phyloP scores from a whole-genome alignment of 305 asterid species.

The Rubia tinctorum region DNA sequence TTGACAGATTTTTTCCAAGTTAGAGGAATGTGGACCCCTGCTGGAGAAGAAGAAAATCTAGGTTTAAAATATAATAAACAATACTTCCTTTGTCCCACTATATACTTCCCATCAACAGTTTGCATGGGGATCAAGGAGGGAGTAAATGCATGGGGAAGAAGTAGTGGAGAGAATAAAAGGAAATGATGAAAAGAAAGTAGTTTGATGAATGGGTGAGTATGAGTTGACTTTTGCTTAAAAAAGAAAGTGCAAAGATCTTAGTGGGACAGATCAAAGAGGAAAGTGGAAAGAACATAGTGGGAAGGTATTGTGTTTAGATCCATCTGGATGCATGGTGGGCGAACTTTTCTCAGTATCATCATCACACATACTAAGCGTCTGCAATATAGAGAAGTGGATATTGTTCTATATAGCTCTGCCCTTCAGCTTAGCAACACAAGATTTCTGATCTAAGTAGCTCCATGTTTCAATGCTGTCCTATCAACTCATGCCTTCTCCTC shows the following conservation, averaged over 20 bases:
- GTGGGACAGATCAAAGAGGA: not conserved
- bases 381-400: not conserved
- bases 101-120: not conserved
- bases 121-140: not conserved
- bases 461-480: not conserved
- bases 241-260: too few relatives aligned
- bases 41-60: constrained; percentile 3
- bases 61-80: not conserved
- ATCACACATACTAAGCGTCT: not conserved
- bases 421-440: not conserved
- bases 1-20: not conserved
- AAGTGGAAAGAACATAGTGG: not conserved
- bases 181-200: too few relatives aligned
- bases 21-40: constrained; percentile 1
- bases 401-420: not conserved
- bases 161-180: too few relatives aligned
- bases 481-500: not conserved
- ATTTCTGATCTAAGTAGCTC: not conserved
- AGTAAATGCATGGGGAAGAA: too few relatives aligned
- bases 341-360: not conserved
- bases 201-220: too few relatives aligned
- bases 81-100: not conserved
- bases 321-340: not conserved
- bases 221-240: too few relatives aligned
- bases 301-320: not conserved